These are phyloP conservation scores for Vitis vinifera DNA, from an alignment of 164 flowering plant species.

Conservation along the genomic window DNA sequence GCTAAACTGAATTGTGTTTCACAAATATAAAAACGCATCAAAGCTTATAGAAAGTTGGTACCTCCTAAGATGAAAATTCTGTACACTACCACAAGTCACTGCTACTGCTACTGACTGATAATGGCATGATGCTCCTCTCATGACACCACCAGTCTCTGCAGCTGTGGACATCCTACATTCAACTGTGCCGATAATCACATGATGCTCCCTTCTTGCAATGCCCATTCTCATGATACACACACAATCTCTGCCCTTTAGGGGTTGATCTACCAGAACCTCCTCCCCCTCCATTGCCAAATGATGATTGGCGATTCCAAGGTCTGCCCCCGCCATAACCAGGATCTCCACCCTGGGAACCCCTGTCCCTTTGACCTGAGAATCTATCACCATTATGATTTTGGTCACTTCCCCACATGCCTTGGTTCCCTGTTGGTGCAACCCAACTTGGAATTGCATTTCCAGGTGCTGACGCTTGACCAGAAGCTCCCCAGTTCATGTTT, in stretches of 20 bases:
- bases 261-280: slow-evolving; percentile 40
- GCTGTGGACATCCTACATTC: neutral
- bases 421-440: slow-evolving; percentile 28
- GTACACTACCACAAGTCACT: too few species aligned
- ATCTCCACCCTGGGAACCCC: slow-evolving; percentile 45
- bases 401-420: slow-evolving; percentile 40
- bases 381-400: slow-evolving; percentile 43
- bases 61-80: too few species aligned
- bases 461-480: slow-evolving; percentile 18
- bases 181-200: slow-evolving; percentile 61
- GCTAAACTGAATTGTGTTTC: too few species aligned
- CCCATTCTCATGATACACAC: slow-evolving; percentile 58
- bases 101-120: too few species aligned
- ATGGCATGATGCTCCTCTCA: too few species aligned
- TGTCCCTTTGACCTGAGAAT: slow-evolving; percentile 37
- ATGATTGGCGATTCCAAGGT: slow-evolving; percentile 48
- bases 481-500: slow-evolving; percentile 17
- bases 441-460: slow-evolving; percentile 22
- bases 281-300: slow-evolving; percentile 39
- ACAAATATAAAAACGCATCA: too few species aligned
- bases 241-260: slow-evolving; percentile 42
- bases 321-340: slow-evolving; percentile 44
- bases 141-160: too few species aligned
- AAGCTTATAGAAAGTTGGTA: too few species aligned
- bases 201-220: slow-evolving; percentile 75